Evolutionary conservation across 345 rosid species (phyloP).

Genomic region (Salix purpurea): DNA sequence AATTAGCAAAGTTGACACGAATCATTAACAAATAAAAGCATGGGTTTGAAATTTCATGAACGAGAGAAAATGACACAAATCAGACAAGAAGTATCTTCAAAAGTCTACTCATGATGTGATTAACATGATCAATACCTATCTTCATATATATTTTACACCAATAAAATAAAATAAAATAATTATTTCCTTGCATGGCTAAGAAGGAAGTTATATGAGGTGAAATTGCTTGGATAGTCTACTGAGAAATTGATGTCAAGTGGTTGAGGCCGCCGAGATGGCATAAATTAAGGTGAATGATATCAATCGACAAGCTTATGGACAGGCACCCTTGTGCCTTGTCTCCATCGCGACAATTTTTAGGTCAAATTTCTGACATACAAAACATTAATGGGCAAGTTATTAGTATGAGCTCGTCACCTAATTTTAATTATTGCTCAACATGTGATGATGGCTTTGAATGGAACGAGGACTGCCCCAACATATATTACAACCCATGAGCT

Average conservation of each 20-base stretch:
- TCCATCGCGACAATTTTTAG: neutral
- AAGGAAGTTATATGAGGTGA: neutral
- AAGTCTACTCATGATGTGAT: neutral
- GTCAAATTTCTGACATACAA: neutral
- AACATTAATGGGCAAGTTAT: neutral
- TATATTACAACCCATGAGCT: neutral
- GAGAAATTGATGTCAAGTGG: neutral
- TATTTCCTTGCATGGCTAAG: neutral
- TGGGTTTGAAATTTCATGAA: neutral
- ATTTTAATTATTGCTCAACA: neutral
- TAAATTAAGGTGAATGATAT: neutral
- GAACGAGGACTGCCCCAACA: neutral
- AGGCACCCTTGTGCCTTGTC: neutral
- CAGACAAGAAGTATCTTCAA: neutral
- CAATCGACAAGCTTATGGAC: neutral
- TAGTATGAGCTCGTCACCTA: neutral
- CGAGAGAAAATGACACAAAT: neutral
- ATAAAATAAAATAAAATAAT: neutral
- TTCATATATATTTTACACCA: neutral
- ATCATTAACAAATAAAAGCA: neutral
- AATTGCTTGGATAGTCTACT: neutral
- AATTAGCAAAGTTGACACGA: neutral
- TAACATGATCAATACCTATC: neutral
- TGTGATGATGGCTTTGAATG: neutral
- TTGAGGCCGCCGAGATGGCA: neutral